Evolutionary conservation across 2,329 filamentous ascomycete species (phyloP), one percentile per base, ranked within the genome.

Genomic region (Aspergillus piperis): DNA sequence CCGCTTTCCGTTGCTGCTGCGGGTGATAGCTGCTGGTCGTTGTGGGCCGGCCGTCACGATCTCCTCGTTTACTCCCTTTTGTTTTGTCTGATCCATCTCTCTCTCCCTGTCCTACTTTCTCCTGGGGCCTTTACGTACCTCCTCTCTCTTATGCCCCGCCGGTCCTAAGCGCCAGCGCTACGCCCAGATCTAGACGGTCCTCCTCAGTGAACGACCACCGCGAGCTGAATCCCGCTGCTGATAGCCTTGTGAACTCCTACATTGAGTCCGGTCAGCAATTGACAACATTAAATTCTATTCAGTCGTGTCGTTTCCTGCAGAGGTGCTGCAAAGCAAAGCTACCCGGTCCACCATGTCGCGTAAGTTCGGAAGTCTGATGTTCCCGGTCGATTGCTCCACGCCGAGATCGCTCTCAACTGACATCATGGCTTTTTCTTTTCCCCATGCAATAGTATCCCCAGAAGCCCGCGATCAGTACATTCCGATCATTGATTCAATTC

Each of bases 401-500:
- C 62, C 64, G 57, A 63, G 61, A 48, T 64, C 39, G 53, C 56
- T 62, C 60, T 59, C 39, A 64, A 63, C 65, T 68, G 63, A 66
- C 65, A 64, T 64, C 62, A 67, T 63, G 44, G 21, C 49, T 36
- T 58, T 38, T 19, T 57, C 55, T 23, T 32, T 63, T 59, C 41
- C 42, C 42, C 58, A 54, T 55, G 54, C 62, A 53, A 66, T 68
- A 83, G 81, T 86, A 62, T 75, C 83, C 38, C 69, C 78, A 38
- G 81, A 83, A 62, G 70, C 78, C 50, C 78, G 80, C 72, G 76
- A 77, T 55, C 77, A 77, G 55, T 86, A 86, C 72, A 78, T 81
- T 48, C 76, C 76, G 67, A 86, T 88, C 71, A 88, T 89, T 67
- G 87, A 89, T 73, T 78, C 79, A 32, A 88, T 89, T 66, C 79